Evolutionary conservation across 108 stramenopile species (phyloP), one percentile per base, ranked within the genome.

Genomic region (Thalassiosira profunda): DNA sequence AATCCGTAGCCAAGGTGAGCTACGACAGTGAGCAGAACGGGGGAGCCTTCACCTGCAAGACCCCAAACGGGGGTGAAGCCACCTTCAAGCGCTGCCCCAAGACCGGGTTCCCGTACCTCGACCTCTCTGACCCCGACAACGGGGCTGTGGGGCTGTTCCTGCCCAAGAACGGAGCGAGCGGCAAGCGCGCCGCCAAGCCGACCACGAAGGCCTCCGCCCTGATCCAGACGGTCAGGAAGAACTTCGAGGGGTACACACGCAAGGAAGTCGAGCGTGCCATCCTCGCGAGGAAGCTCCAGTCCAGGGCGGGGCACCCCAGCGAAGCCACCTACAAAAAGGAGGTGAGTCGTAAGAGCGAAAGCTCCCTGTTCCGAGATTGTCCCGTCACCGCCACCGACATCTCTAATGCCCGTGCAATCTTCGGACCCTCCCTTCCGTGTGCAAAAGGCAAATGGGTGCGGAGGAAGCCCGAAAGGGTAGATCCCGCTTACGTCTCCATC

Each of bases 231-330:
- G 36, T 57, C 10, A 26, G 43, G 12, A 7, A 14, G 29, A 57
- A 67, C 29, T 56, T 31, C 28, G 36, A 67, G 43, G 66, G 66
- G 2, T 67, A 41, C 20, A 40, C 66, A 34, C 23, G 43, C 8
- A 24, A 31, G 12, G 66, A 67, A 45, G 66, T 67, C 6, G 36
- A 67, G 37, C 3, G 43, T 3, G 66, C 66, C 41, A 67, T 63
- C 30, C 26, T 29, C 3, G 62, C 47, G 3, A 6, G 30, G 2
- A 2, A 48, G 3, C 33, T 17, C 5, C 62, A 63, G 30, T 24
- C 25, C 45, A 10, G 6, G 9, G 21, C 4, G 3, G 62, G 62
- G 5, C 62, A 63, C 30, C 45, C 46, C 38, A 40, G 38, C 38
- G 38, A 40, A 40, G 11, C 11, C 14, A 40, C 38, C 14, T 11